Evolutionary conservation across 208 protist genomes (phyloP).

Genomic region (Acanthamoeba culbertsoni): DNA sequence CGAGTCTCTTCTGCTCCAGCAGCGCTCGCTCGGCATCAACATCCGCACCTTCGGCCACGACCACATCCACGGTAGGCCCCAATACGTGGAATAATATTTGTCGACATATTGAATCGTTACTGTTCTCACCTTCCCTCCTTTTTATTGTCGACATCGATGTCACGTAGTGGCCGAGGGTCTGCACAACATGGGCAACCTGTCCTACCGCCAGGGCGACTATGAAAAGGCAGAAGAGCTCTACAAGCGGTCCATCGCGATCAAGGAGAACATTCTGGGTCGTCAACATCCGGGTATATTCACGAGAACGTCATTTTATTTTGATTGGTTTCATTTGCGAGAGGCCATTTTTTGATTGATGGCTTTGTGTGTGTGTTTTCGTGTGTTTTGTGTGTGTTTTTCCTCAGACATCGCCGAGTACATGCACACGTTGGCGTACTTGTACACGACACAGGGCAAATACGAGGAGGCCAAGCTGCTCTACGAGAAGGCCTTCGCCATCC

Average conservation of each 20-base stretch:
- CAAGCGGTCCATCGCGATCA: constrained; percentile 47
- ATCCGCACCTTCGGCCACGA: constrained; percentile 8
- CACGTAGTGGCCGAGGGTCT: constrained; percentile 7
- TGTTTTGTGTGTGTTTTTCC: neutral
- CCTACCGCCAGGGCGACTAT: constrained; percentile 51
- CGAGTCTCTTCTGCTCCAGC: constrained; percentile 3
- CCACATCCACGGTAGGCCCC: neutral
- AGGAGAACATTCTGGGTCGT: constrained; percentile 18
- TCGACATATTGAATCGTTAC: neutral
- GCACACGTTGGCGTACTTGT: constrained; percentile 52
- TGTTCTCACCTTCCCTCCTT: too few relatives aligned
- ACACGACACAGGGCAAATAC: constrained; percentile 60
- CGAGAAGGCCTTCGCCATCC: constrained; percentile 19
- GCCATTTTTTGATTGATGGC: neutral
- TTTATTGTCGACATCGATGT: neutral
- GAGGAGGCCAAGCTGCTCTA: constrained; percentile 28
- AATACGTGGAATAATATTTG: neutral
- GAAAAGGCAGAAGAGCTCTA: constrained; percentile 58
- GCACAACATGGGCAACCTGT: constrained; percentile 43
- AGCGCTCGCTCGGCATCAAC: constrained; percentile 43
- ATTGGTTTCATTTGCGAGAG: neutral
- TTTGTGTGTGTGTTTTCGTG: neutral
- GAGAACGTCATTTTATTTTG: neutral
- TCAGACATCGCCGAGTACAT: constrained; percentile 47
- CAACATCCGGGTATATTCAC: constrained; percentile 35